These are phyloP conservation scores for Vicia faba DNA, from an alignment of 306 rosid genomes.

Conservation along the genomic window DNA sequence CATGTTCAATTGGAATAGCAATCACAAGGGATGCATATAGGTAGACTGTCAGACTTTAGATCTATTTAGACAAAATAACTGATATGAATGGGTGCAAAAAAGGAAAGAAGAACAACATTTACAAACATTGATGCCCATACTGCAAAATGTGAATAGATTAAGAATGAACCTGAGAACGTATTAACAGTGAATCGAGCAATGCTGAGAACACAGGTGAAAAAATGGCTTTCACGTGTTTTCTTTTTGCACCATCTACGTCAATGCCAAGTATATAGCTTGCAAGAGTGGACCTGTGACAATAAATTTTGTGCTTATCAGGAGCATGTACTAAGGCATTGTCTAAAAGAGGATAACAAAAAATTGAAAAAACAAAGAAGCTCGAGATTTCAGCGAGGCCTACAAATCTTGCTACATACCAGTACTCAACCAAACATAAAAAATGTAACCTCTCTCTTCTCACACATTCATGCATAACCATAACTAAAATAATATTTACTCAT, in stretches of 20 bases:
- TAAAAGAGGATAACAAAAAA: conserved; percentile 20
- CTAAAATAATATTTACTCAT: not conserved
- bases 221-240: conserved; percentile 63
- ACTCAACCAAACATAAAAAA: conserved; percentile 17
- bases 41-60: not conserved
- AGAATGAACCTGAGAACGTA: conserved; percentile 84
- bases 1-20: conserved; percentile 20
- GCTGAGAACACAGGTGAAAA: conserved; percentile 81
- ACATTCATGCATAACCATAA: conserved; percentile 1
- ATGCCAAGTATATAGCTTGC: conserved; percentile 85
- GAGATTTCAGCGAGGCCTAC: conserved; percentile 13
- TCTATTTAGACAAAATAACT: conserved; percentile 4
- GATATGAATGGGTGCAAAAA: conserved; percentile 1
- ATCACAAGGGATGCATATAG: conserved; percentile 8
- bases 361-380: conserved; percentile 31
- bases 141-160: conserved; percentile 39
- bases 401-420: conserved; percentile 21
- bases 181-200: conserved; percentile 75
- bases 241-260: conserved; percentile 60
- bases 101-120: not conserved
- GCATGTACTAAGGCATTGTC: conserved; percentile 10
- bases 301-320: conserved; percentile 32
- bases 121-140: conserved; percentile 15
- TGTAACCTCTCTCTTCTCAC: conserved; percentile 8
- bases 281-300: conserved; percentile 74